phyloP scores from a whole-genome alignment of 1,139 yeast genomes.

The Yamadazyma diospyri region DNA sequence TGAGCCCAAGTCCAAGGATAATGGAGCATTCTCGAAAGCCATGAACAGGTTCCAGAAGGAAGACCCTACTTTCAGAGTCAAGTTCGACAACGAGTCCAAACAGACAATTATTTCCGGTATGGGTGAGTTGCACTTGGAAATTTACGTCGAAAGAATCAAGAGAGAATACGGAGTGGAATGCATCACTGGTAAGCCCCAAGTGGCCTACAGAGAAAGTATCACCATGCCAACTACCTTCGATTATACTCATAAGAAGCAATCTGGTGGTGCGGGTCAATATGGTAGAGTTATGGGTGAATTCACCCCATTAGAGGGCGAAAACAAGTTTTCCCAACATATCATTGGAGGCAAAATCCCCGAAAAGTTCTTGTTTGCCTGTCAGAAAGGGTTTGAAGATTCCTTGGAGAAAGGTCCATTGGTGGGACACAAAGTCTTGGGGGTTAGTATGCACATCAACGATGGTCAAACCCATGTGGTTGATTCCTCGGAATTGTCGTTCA shows the following conservation, averaged over 20 bases:
- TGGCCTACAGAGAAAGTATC: conserved; percentile 94
- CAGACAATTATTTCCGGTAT: conserved; percentile 96
- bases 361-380: conserved; percentile 90
- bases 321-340: conserved; percentile 77
- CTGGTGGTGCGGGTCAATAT: conserved; percentile 99
- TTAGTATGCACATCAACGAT: conserved; percentile 88
- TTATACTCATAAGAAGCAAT: conserved; percentile 93
- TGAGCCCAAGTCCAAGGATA: conserved; percentile 84
- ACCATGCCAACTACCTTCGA: conserved; percentile 75
- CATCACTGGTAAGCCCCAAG: conserved; percentile 95
- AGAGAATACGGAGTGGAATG: conserved; percentile 97
- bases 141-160: conserved; percentile 95
- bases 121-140: conserved; percentile 97
- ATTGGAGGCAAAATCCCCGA: conserved; percentile 98
- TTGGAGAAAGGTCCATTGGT: conserved; percentile 95
- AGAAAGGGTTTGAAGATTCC: conserved; percentile 92
- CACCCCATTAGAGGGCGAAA: conserved; percentile 61
- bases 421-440: conserved; percentile 93
- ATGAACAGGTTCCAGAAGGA: conserved; percentile 96
- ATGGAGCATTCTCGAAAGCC: conserved; percentile 86
- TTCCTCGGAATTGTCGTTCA: conserved; percentile 92
- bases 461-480: conserved; percentile 98
- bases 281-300: conserved; percentile 93
- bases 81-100: conserved; percentile 85
- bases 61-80: conserved; percentile 96